These are phyloP conservation scores for Cercophora sp. DNA, from an alignment of 495 filamentous ascomycete species.

Conservation along the genomic window DNA sequence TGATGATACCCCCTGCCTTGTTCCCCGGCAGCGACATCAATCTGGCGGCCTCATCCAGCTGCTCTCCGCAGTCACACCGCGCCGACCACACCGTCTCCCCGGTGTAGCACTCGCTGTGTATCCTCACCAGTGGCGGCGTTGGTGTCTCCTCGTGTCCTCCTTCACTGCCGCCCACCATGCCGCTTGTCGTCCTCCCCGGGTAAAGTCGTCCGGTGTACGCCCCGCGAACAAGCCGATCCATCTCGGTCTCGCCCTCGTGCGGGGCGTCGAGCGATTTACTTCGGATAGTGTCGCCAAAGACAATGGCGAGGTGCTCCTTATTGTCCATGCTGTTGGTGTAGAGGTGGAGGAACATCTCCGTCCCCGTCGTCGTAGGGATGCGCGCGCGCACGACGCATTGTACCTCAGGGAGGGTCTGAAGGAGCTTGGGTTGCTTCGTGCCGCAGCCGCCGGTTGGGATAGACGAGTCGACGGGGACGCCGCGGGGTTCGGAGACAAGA, in stretches of 20 bases:
- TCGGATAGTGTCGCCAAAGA: conserved; percentile 83
- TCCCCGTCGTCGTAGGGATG: conserved; percentile 80
- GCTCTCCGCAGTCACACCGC: conserved; percentile 95
- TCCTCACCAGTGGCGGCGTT: conserved; percentile 70
- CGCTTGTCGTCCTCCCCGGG: conserved; percentile 74
- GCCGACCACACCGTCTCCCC: conserved; percentile 98
- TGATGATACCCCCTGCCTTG: conserved; percentile 77
- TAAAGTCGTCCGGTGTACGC: conserved; percentile 86
- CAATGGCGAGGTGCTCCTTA: conserved; percentile 97
- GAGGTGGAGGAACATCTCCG: conserved; percentile 95
- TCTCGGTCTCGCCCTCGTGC: conserved; percentile 85
- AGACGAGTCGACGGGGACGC: conserved; percentile 53
- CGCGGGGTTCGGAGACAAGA: conserved; percentile 34
- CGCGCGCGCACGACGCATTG: conserved; percentile 79
- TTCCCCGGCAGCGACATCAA: conserved; percentile 78
- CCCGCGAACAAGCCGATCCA: conserved; percentile 91
- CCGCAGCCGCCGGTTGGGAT: conserved; percentile 47
- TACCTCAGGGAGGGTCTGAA: conserved; percentile 66
- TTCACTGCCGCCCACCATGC: conserved; percentile 28
- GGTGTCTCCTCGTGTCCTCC: conserved; percentile 9
- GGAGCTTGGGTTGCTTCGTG: conserved; percentile 59
- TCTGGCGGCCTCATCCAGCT: conserved; percentile 91
- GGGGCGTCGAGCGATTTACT: conserved; percentile 74
- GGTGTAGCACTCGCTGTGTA: conserved; percentile 98
- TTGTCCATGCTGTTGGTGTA: conserved; percentile 90